Conservation (phyloP, 352 stramenopile species). For the Globisporangium cystogenes region DNA sequence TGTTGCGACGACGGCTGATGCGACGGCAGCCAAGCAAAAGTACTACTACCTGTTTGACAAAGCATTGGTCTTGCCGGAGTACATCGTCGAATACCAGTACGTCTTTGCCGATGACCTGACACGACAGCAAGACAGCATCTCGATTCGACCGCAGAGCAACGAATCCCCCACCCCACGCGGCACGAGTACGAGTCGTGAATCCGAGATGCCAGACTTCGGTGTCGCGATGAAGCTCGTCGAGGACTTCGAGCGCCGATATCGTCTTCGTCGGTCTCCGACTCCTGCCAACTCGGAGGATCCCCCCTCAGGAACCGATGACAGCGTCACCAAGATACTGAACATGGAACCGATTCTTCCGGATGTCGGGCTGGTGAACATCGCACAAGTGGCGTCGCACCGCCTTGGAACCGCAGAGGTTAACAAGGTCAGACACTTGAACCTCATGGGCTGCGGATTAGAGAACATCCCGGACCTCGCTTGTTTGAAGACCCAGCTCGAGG, state of each 20-base stretch:
- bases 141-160: not conserved
- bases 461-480: conserved; percentile 34
- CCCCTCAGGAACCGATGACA: conserved; percentile 15
- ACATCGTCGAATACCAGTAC: conserved; percentile 85
- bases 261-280: conserved; percentile 30
- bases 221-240: conserved; percentile 25
- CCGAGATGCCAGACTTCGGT: conserved; percentile 25
- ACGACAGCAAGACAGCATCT: not conserved
- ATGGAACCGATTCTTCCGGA: conserved; percentile 34
- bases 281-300: conserved; percentile 14
- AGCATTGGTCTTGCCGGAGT: conserved; percentile 74
- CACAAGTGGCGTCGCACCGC: conserved; percentile 5
- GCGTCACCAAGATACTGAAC: conserved; percentile 24
- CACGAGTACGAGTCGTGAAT: not conserved
- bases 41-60: conserved; percentile 82
- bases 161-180: not conserved
- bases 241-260: conserved; percentile 59
- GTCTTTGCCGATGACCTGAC: conserved; percentile 2
- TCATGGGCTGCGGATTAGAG: conserved; percentile 51
- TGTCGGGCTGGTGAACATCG: not conserved
- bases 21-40: conserved; percentile 38
- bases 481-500: conserved; percentile 39
- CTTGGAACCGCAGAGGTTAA: conserved; percentile 1
- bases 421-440: conserved; percentile 36
- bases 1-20: not conserved